Conservation (phyloP, 2,329 filamentous ascomycete species). For the Aspergillus aculeatinus region DNA sequence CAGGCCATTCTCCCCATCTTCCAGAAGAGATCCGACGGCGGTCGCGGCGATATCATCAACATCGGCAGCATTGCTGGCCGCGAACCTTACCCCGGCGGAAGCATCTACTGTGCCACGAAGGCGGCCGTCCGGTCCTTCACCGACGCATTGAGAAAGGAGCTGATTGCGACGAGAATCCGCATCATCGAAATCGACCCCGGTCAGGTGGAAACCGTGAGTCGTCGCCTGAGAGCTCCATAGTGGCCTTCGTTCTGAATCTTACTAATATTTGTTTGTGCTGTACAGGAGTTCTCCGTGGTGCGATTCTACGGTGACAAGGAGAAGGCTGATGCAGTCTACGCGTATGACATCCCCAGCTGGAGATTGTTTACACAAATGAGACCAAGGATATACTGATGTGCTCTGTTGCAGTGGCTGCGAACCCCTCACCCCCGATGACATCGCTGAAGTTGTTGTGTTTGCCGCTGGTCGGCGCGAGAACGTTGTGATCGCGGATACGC, state of each 20-base stretch:
- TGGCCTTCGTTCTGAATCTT: neutral
- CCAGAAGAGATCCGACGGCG: slow-evolving; percentile 66
- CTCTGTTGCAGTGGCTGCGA: slow-evolving; percentile 62
- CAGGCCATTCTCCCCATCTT: slow-evolving; percentile 84
- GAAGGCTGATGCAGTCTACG: slow-evolving; percentile 88
- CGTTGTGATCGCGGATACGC: slow-evolving; percentile 81
- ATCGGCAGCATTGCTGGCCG: slow-evolving; percentile 89
- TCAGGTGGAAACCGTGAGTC: slow-evolving; percentile 79
- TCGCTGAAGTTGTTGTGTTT: slow-evolving; percentile 88
- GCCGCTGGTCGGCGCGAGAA: slow-evolving; percentile 81
- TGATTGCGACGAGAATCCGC: slow-evolving; percentile 75
- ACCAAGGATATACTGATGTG: neutral
- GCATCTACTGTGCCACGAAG: slow-evolving; percentile 92
- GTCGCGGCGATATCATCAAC: slow-evolving; percentile 91
- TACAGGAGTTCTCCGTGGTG: slow-evolving; percentile 79
- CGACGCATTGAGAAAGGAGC: slow-evolving; percentile 76
- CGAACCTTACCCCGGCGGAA: slow-evolving; percentile 79
- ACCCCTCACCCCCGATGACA: slow-evolving; percentile 83
- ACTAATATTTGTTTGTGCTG: neutral
- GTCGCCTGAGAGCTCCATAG: neutral
- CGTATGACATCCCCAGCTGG: slow-evolving; percentile 51
- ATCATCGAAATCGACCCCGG: slow-evolving; percentile 89
- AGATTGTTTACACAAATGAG: neutral
- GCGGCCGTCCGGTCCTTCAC: slow-evolving; percentile 84
- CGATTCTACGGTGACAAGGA: slow-evolving; percentile 83